Evolutionary conservation across 139 green algal genomes (phyloP).

Genomic region (Penium margaritaceum): DNA sequence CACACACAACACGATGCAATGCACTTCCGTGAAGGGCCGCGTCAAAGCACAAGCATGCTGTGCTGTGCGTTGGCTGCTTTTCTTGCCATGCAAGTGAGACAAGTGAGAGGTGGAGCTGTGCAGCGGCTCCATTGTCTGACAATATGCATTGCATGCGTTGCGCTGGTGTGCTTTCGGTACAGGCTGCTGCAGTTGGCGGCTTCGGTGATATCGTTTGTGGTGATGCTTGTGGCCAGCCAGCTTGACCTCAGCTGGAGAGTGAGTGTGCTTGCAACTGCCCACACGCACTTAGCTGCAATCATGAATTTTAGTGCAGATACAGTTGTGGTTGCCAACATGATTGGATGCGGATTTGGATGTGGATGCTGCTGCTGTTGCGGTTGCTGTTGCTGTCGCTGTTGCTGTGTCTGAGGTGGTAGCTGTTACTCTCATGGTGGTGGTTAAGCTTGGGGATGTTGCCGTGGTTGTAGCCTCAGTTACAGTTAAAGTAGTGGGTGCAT

Average conservation of each 20-base stretch:
- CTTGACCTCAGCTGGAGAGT: not conserved
- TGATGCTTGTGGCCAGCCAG: not conserved
- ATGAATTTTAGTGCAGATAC: not conserved
- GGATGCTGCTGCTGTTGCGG: not conserved
- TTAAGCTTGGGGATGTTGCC: too few relatives aligned
- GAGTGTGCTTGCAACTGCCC: not conserved
- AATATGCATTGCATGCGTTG: too few relatives aligned
- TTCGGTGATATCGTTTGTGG: slow-evolving; percentile 1
- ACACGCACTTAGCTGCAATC: not conserved
- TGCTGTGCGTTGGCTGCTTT: too few relatives aligned
- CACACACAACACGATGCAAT: too few relatives aligned
- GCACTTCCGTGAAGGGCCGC: too few relatives aligned
- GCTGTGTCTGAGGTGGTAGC: not conserved
- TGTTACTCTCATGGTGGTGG: not conserved
- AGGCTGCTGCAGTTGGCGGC: not conserved
- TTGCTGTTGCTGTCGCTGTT: not conserved
- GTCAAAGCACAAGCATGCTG: too few relatives aligned
- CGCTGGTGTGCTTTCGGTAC: not conserved
- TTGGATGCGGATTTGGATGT: not conserved
- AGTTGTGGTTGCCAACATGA: not conserved
- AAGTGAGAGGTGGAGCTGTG: too few relatives aligned
- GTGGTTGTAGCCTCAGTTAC: too few relatives aligned
- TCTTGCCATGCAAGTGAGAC: too few relatives aligned
- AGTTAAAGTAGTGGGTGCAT: too few relatives aligned
- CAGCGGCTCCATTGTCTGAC: too few relatives aligned